Evolutionary conservation across 148 eudicot genomes (phyloP).

Genomic region (Vaccinium darrowii): DNA sequence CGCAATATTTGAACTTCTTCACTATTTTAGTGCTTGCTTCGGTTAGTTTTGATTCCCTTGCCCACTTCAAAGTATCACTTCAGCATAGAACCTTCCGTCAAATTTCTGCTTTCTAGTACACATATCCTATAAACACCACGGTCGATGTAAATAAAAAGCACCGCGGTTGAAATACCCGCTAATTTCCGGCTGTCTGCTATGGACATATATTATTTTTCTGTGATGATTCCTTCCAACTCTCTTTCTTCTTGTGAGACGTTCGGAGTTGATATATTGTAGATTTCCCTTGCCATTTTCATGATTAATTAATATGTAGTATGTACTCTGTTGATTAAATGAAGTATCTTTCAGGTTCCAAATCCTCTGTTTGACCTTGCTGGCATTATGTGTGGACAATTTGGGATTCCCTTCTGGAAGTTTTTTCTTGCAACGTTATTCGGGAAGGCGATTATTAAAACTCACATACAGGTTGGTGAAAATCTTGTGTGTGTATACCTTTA

Average conservation of each 20-base stretch:
- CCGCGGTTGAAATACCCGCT: neutral
- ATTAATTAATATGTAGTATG: slow-evolving; percentile 4
- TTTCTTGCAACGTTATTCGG: slow-evolving; percentile 85
- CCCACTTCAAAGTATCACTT: slow-evolving; percentile 6
- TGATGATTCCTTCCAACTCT: neutral
- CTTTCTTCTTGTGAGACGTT: neutral
- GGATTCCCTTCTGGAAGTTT: slow-evolving; percentile 94
- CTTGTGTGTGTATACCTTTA: neutral
- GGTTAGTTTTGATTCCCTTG: slow-evolving; percentile 49
- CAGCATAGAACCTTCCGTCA: neutral
- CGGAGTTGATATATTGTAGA: neutral
- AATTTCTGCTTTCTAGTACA: neutral
- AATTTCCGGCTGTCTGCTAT: neutral
- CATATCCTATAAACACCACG: neutral
- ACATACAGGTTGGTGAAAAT: slow-evolving; percentile 69
- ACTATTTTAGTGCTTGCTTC: slow-evolving; percentile 92
- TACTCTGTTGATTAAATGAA: slow-evolving; percentile 17
- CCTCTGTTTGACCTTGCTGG: slow-evolving; percentile 99
- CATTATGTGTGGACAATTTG: slow-evolving; percentile 97
- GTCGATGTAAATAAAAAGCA: neutral
- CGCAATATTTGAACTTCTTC: slow-evolving; percentile 85
- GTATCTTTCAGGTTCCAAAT: slow-evolving; percentile 73
- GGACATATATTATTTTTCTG: neutral
- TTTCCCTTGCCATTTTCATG: neutral
- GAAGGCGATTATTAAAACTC: slow-evolving; percentile 92